Percentiles rank a stretch among this genome's conserved stretches.
Evolutionary conservation across 169 alveolate genomes (phyloP).

Genomic region (Plasmodium gallinaceum): DNA sequence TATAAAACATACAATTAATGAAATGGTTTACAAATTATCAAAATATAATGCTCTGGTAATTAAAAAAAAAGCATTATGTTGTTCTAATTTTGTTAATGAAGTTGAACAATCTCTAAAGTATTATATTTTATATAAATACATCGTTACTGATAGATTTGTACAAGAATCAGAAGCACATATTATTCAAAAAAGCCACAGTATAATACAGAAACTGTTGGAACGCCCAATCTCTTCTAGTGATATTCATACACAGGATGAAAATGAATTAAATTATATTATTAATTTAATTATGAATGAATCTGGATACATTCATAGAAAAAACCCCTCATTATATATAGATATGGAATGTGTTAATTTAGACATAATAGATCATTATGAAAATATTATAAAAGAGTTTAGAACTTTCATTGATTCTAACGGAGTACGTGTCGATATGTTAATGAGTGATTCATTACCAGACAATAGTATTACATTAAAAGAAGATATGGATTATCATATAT

Average conservation of each 20-base stretch:
- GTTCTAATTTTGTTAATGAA: conserved; percentile 73
- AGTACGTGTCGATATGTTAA: conserved; percentile 15
- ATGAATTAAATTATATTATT: neutral
- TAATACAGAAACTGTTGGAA: conserved; percentile 46
- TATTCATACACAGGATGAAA: neutral
- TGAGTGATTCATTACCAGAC: neutral
- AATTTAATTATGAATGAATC: conserved; percentile 24
- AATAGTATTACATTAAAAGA: neutral
- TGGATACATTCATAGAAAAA: conserved; percentile 22
- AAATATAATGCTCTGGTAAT: conserved; percentile 14
- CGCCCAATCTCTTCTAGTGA: neutral
- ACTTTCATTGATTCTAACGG: conserved; percentile 45
- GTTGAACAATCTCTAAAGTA: conserved; percentile 42
- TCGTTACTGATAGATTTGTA: neutral
- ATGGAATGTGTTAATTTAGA: conserved; percentile 50
- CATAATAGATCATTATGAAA: conserved; percentile 25
- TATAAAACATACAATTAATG: neutral
- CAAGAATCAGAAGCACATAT: neutral
- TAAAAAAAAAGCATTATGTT: conserved; percentile 55
- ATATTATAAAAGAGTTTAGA: conserved; percentile 9
- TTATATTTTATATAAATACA: conserved; percentile 37
- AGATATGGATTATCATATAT: conserved; percentile 19
- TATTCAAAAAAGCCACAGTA: conserved; percentile 4
- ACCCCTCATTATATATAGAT: neutral
- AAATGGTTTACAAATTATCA: conserved; percentile 12